Conservation (phyloP, 1,139 yeast species). For the Ogataea hybrid region DNA sequence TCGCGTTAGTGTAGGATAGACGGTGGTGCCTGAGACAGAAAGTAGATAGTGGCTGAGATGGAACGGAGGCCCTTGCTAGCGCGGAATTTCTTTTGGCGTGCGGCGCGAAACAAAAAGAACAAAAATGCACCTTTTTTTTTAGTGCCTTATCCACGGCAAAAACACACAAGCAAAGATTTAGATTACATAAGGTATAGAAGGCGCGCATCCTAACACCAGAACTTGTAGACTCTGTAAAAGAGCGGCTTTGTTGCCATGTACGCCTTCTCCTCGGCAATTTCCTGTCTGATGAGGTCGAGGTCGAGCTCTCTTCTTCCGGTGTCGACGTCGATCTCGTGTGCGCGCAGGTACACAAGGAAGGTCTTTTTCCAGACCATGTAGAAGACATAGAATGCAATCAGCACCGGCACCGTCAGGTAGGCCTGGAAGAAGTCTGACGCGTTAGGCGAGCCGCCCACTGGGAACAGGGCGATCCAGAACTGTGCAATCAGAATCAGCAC, state of each 20-base stretch:
- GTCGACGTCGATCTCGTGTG: constrained; percentile 60
- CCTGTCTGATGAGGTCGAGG: constrained; percentile 62
- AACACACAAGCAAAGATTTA: not conserved
- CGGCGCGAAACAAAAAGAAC: not conserved
- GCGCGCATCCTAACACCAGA: constrained; percentile 49
- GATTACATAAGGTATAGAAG: not conserved
- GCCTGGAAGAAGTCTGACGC: constrained; percentile 59
- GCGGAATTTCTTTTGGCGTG: not conserved
- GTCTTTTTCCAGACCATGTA: constrained; percentile 58
- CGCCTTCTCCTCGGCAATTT: constrained; percentile 60
- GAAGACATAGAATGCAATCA: constrained; percentile 52
- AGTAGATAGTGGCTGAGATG: too few relatives aligned
- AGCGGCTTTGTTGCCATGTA: constrained; percentile 49
- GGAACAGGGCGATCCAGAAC: constrained; percentile 70
- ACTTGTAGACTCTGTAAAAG: constrained; percentile 47
- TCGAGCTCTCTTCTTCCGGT: constrained; percentile 71
- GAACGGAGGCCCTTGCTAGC: too few relatives aligned
- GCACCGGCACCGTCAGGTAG: constrained; percentile 62
- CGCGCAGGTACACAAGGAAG: constrained; percentile 46
- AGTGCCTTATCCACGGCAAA: constrained; percentile 10
- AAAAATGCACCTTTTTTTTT: not conserved
- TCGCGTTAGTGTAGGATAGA: too few relatives aligned
- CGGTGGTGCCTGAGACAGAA: too few relatives aligned
- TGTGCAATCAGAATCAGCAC: constrained; percentile 70
- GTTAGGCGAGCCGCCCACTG: constrained; percentile 54